Percentiles rank a stretch among this genome's conserved stretches.
phyloP scores from a whole-genome alignment of 2,329 filamentous ascomycete species.

The Venturia aucupariae region DNA sequence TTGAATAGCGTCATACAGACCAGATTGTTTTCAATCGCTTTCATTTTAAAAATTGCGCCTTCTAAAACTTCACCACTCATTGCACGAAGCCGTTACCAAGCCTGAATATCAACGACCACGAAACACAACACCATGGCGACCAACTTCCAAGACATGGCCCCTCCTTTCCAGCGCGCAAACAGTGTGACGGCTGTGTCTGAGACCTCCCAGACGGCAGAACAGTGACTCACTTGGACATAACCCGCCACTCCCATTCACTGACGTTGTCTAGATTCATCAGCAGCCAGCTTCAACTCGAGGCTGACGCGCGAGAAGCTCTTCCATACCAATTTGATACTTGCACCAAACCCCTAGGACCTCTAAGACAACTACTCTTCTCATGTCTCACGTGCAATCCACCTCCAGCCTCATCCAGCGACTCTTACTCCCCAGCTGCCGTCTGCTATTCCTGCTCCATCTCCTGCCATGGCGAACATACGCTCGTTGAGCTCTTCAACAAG shows the following conservation, averaged over 20 bases:
- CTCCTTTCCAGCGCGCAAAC: slow-evolving; percentile 21
- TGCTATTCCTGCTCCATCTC: slow-evolving; percentile 97
- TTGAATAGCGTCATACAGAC: neutral
- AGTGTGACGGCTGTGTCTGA: slow-evolving; percentile 39
- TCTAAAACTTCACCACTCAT: neutral
- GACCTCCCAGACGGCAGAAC: slow-evolving; percentile 45
- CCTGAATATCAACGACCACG: neutral
- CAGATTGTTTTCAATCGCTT: neutral
- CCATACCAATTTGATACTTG: slow-evolving; percentile 82
- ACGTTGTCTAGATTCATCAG: slow-evolving; percentile 57
- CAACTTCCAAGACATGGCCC: neutral
- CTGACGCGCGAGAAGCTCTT: slow-evolving; percentile 86
- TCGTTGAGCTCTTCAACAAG: slow-evolving; percentile 94
- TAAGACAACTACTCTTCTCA: slow-evolving; percentile 83
- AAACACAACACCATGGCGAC: neutral
- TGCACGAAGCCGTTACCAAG: neutral
- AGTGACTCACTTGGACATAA: slow-evolving; percentile 25
- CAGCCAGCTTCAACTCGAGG: slow-evolving; percentile 81
- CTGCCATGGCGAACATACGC: slow-evolving; percentile 87
- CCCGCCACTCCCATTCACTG: neutral
- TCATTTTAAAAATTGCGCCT: neutral
- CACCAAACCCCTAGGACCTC: slow-evolving; percentile 77
- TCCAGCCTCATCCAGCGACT: slow-evolving; percentile 50
- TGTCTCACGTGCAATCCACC: slow-evolving; percentile 90
- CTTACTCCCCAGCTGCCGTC: slow-evolving; percentile 68